Evolutionary conservation across 768 basidiomycete species (phyloP), one percentile per base, ranked within the genome.

Genomic region (Roridomyces roridus): DNA sequence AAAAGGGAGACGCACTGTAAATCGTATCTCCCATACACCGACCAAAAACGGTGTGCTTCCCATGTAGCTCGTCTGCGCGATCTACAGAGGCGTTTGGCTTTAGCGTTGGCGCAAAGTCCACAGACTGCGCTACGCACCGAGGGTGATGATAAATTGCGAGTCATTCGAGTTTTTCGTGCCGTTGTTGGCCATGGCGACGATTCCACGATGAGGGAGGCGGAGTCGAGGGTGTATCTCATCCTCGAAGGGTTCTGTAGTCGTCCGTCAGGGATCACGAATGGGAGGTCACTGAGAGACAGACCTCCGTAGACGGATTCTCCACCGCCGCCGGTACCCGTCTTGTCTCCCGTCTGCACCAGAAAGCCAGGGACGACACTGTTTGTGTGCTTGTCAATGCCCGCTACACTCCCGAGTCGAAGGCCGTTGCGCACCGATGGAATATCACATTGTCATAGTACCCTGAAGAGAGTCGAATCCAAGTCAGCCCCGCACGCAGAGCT

Each of bases 281-380:
- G n/a, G n/a, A n/a, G n/a, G n/a, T n/a, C n/a, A n/a, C n/a, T n/a
- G n/a, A n/a, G n/a, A 50, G n/a, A 46, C 77, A 12, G 39, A 80
- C 94, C 94, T 71, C 96, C 96, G 64, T 92, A 98, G 70, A 97
- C 92, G 1, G 94, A 96, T 69, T 98, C 96, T 61, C 97, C 96
- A 7, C 95, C 94, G 0, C 75, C 86, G 2, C 97, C 97, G 0
- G 92, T 93, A 1, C 94, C 94, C 0, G 94, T 94, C 63, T 81
- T 87, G 70, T 98, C 96, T 17, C 96, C 96, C 2, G 95, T 95
- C 70, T 98, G 97, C 0, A 97, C 91, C 40, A 98, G 85, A 71
- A 98, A 97, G 17, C 87, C 85, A 0, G 95, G 91, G 2, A 98
- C 90, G 35, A 98, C 79, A n/a, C 90, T 89, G 46, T 35, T 12